Percentiles rank a stretch among this genome's conserved stretches.
Conservation (phyloP, 129 eudicot genomes). For the Flaveria sonorensis region DNA sequence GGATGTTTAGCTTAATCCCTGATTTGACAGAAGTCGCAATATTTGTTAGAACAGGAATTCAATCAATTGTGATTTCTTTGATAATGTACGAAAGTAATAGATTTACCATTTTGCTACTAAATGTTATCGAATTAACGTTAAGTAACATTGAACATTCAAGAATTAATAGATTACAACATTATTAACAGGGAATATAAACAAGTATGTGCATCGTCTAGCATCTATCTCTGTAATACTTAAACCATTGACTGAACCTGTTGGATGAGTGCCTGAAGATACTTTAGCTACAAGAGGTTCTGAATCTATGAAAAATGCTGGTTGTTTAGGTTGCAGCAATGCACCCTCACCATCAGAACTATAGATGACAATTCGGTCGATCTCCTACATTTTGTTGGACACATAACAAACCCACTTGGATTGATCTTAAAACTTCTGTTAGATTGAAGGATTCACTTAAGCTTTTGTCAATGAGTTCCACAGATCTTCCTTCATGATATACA, state of each 20-base stretch:
- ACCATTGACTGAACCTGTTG: background rate
- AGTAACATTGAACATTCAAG: no score
- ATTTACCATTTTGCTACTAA: no score
- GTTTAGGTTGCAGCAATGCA: conserved; percentile 11
- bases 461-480: background rate
- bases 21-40: no score
- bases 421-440: conserved; percentile 1
- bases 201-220: background rate
- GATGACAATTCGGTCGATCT: conserved; percentile 1
- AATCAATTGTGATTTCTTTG: no score
- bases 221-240: background rate
- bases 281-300: background rate
- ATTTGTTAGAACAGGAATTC: no score
- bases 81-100: no score
- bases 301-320: conserved; percentile 5
- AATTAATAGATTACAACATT: no score
- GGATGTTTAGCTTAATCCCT: no score
- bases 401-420: conserved; percentile 21
- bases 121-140: no score
- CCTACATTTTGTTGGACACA: conserved; percentile 5
- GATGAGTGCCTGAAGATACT: background rate
- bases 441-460: background rate
- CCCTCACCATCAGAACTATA: conserved; percentile 4
- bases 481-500: conserved; percentile 1
- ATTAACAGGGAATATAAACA: no score